Evolutionary conservation across 1,139 yeast genomes (phyloP).

Genomic region (Yamadazyma friedrichii): DNA sequence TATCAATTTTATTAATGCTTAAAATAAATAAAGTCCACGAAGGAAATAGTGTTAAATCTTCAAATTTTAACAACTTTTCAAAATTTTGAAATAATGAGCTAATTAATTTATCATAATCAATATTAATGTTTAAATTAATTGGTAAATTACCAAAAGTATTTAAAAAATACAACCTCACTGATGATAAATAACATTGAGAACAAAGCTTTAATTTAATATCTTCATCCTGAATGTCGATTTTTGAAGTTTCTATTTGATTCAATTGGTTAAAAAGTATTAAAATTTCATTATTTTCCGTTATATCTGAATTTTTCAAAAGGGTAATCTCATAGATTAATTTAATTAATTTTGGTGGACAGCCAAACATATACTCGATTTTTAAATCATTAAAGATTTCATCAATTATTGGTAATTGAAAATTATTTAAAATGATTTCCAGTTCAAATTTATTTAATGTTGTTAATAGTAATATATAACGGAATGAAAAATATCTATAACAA

Average conservation of each 20-base stretch:
- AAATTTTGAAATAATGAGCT: not conserved
- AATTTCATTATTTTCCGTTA: not conserved
- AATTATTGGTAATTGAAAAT: constrained; percentile 22
- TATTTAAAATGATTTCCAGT: constrained; percentile 12
- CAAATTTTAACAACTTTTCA: not conserved
- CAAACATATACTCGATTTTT: constrained; percentile 25
- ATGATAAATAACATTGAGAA: constrained; percentile 11
- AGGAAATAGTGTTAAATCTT: constrained; percentile 17
- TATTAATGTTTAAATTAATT: not conserved
- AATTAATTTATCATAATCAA: not conserved
- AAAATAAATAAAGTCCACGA: constrained; percentile 25
- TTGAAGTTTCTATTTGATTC: constrained; percentile 1
- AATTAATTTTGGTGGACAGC: constrained; percentile 27
- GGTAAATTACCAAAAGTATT: not conserved
- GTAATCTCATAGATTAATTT: constrained; percentile 17
- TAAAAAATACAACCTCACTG: constrained; percentile 10
- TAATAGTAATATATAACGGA: constrained; percentile 22
- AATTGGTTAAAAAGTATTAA: constrained; percentile 6
- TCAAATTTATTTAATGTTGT: constrained; percentile 20
- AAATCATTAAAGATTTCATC: constrained; percentile 17
- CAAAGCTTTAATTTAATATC: constrained; percentile 7
- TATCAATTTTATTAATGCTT: constrained; percentile 13
- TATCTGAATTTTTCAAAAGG: not conserved
- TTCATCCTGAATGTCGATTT: constrained; percentile 1
- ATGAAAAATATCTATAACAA: constrained; percentile 25